Percentiles rank a stretch among this genome's conserved stretches.
Evolutionary conservation across 805 yeast genomes (phyloP).

Genomic region (Wickerhamomyces hampshirensis): DNA sequence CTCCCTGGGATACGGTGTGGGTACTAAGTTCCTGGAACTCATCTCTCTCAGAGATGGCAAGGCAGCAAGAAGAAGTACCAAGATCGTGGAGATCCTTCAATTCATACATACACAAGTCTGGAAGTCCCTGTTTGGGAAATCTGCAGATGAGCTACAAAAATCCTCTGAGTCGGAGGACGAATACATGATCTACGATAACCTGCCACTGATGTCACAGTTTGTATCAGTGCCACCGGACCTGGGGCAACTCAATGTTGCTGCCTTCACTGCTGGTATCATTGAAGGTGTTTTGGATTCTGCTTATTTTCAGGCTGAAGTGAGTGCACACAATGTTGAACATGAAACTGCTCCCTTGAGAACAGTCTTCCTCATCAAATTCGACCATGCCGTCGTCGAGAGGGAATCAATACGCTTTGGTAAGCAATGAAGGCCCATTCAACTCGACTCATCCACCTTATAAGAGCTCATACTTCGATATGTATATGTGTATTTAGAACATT

Average conservation of each 20-base stretch:
- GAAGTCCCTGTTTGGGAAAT: constrained; percentile 66
- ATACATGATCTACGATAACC: constrained; percentile 59
- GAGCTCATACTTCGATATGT: no score
- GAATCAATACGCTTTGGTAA: constrained; percentile 41
- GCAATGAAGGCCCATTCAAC: no score
- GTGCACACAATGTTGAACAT: constrained; percentile 74
- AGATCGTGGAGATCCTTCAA: constrained; percentile 62
- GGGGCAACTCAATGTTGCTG: constrained; percentile 72
- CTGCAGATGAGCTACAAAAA: constrained; percentile 72
- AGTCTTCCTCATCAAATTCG: constrained; percentile 71
- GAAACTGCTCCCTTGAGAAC: constrained; percentile 60
- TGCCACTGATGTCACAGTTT: constrained; percentile 66
- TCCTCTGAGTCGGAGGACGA: constrained; percentile 61
- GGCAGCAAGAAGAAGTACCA: constrained; percentile 60
- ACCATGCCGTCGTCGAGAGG: constrained; percentile 48
- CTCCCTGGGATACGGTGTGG: constrained; percentile 73
- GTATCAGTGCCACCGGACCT: constrained; percentile 78
- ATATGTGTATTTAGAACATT: no score
- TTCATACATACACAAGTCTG: constrained; percentile 71
- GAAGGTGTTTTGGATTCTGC: constrained; percentile 78
- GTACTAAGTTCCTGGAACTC: constrained; percentile 66
- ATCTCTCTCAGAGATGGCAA: constrained; percentile 64
- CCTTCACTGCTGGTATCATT: constrained; percentile 79
- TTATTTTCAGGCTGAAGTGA: constrained; percentile 67
- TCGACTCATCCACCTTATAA: no score